Conservation (phyloP, 2,329 filamentous ascomycete genomes). For the Neonectria punicea region DNA sequence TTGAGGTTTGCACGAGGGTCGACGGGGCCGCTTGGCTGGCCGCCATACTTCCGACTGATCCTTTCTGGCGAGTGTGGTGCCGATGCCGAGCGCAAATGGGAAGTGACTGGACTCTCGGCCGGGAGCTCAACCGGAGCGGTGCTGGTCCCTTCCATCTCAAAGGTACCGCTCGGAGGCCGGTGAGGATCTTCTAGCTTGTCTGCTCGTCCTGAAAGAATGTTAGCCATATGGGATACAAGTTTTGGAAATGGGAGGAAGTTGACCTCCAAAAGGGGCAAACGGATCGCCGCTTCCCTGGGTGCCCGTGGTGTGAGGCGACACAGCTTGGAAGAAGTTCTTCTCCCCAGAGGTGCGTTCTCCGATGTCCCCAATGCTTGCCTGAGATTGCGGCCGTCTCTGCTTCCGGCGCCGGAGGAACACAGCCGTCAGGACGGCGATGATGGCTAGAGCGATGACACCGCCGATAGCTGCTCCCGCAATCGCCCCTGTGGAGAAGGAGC, state of each 20-base stretch:
- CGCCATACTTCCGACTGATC: constrained; percentile 20
- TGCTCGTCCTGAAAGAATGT: constrained; percentile 44
- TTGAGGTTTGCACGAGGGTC: constrained; percentile 51
- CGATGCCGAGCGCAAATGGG: constrained; percentile 4
- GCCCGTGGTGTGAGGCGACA: constrained; percentile 42
- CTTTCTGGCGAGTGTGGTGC: constrained; percentile 17
- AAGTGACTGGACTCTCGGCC: constrained; percentile 30
- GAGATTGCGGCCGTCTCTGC: constrained; percentile 4
- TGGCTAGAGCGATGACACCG: constrained; percentile 40
- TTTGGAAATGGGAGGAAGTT: constrained; percentile 24
- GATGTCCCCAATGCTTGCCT: constrained; percentile 20
- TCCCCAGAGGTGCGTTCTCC: constrained; percentile 38
- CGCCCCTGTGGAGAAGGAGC: constrained; percentile 43
- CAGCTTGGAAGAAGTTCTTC: constrained; percentile 40
- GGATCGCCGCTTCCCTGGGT: constrained; percentile 47
- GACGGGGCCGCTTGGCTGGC: constrained; percentile 27
- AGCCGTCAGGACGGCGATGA: constrained; percentile 39
- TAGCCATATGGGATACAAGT: constrained; percentile 19
- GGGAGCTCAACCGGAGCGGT: constrained; percentile 49
- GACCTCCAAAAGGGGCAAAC: constrained; percentile 59
- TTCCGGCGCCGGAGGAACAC: constrained; percentile 37
- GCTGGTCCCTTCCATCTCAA: constrained; percentile 52
- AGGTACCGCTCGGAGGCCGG: constrained; percentile 43
- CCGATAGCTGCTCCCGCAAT: constrained; percentile 49
- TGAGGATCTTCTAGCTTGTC: constrained; percentile 45